Conservation (phyloP, 2,329 filamentous ascomycete genomes). For the Aureobasidium sp. region DNA sequence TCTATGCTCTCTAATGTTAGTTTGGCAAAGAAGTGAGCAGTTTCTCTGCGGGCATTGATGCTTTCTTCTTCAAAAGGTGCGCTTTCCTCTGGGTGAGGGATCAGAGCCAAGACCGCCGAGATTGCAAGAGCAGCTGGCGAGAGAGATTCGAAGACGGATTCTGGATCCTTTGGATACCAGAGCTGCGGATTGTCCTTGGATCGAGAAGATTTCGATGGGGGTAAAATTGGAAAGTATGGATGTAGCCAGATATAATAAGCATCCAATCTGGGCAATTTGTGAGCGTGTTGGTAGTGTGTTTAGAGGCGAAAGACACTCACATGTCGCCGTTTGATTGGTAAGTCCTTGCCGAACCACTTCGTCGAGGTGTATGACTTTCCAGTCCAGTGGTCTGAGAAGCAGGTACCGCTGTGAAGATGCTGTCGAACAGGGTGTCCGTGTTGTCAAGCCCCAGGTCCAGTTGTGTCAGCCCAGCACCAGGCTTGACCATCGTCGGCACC, state of each 20-base stretch:
- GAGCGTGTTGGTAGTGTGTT: neutral
- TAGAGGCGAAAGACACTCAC: conserved; percentile 2
- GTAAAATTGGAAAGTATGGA: conserved; percentile 45
- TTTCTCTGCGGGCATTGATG: conserved; percentile 39
- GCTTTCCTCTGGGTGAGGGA: conserved; percentile 38
- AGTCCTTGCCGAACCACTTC: neutral
- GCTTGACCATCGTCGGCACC: conserved; percentile 10
- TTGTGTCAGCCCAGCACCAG: conserved; percentile 12
- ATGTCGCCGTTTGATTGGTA: conserved; percentile 1
- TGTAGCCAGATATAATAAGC: conserved; percentile 50
- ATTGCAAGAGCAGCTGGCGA: conserved; percentile 43
- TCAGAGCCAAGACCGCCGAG: conserved; percentile 43
- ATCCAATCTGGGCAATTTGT: conserved; percentile 32
- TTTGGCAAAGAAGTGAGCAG: conserved; percentile 45
- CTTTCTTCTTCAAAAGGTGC: conserved; percentile 36
- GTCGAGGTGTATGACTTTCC: neutral
- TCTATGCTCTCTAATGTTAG: conserved; percentile 44
- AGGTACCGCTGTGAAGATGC: neutral
- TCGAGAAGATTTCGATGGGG: conserved; percentile 34
- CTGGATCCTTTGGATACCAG: conserved; percentile 26
- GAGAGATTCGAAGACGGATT: conserved; percentile 34
- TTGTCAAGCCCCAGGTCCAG: neutral
- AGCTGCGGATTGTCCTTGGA: conserved; percentile 27
- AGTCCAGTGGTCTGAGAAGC: neutral
- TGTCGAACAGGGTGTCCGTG: conserved; percentile 8